A percentile compares a stretch with the other conserved stretches of the same genome.
Conservation (phyloP, 257 asterid species). For the Pogostemon cablin region DNA sequence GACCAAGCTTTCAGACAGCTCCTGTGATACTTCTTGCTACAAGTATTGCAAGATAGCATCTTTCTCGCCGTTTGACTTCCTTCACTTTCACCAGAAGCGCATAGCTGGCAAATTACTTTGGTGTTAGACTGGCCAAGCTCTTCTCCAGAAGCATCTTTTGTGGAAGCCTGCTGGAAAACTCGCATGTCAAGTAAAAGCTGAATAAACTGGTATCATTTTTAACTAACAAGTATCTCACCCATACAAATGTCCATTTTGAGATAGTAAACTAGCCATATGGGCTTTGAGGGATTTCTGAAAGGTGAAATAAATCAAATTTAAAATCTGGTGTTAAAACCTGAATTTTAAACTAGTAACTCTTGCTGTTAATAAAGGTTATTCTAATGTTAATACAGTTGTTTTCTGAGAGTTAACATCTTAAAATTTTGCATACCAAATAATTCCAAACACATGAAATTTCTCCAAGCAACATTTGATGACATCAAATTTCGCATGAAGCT, state of each 20-base stretch:
- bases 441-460: background rate
- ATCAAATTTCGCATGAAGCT: background rate
- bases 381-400: background rate
- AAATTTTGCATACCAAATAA: background rate
- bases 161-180: conserved; percentile 45
- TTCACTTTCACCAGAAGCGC: conserved; percentile 80
- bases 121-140: conserved; percentile 60
- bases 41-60: conserved; percentile 84
- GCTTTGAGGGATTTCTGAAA: background rate
- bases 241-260: background rate
- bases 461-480: background rate
- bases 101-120: conserved; percentile 74
- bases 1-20: conserved; percentile 89
- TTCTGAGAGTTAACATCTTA: background rate
- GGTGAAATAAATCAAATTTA: too few species aligned
- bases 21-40: conserved; percentile 88
- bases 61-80: conserved; percentile 83
- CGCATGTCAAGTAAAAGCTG: conserved; percentile 21
- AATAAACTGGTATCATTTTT: conserved; percentile 4
- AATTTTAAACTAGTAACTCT: background rate
- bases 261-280: conserved; percentile 17
- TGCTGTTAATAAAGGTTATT: background rate
- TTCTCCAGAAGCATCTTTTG: conserved; percentile 59
- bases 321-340: too few species aligned
- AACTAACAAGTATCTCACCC: background rate